Evolutionary conservation across 1,139 yeast genomes (phyloP).

Genomic region (Candida albicans): DNA sequence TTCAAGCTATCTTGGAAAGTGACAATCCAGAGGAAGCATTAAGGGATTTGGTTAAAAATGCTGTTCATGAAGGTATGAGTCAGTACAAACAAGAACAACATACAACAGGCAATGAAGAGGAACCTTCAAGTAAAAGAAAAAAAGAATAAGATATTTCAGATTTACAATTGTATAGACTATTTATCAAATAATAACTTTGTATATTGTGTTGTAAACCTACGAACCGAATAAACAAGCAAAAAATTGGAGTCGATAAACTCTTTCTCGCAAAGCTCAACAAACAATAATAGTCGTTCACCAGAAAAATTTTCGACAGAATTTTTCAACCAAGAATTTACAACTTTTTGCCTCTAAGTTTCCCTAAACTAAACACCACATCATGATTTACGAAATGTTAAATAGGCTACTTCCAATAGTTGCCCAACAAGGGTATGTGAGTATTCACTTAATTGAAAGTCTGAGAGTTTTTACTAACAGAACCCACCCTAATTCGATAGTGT

Average conservation of each 20-base stretch:
- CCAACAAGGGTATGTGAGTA: constrained; percentile 10
- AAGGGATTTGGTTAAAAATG: constrained; percentile 62
- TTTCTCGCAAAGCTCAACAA: no score
- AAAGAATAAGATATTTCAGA: constrained; percentile 8
- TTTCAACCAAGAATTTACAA: neutral
- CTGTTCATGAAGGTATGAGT: constrained; percentile 55
- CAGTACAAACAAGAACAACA: constrained; percentile 24
- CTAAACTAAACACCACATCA: constrained; percentile 2
- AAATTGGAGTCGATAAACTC: no score
- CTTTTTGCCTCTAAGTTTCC: neutral
- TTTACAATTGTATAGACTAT: neutral
- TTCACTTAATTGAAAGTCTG: constrained; percentile 7
- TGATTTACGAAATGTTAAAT: constrained; percentile 14
- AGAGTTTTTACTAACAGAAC: neutral
- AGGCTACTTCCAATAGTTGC: constrained; percentile 13
- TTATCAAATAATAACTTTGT: neutral
- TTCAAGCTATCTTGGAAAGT: constrained; percentile 71
- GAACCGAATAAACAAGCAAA: no score
- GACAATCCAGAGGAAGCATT: constrained; percentile 80
- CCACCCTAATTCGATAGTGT: constrained; percentile 2
- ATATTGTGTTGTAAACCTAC: no score
- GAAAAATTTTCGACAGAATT: constrained; percentile 3
- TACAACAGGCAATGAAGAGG: constrained; percentile 14
- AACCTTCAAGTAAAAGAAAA: constrained; percentile 26
- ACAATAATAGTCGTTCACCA: neutral